Conservation (phyloP, 73 alveolate genomes). For the Paramecium sonneborni region DNA sequence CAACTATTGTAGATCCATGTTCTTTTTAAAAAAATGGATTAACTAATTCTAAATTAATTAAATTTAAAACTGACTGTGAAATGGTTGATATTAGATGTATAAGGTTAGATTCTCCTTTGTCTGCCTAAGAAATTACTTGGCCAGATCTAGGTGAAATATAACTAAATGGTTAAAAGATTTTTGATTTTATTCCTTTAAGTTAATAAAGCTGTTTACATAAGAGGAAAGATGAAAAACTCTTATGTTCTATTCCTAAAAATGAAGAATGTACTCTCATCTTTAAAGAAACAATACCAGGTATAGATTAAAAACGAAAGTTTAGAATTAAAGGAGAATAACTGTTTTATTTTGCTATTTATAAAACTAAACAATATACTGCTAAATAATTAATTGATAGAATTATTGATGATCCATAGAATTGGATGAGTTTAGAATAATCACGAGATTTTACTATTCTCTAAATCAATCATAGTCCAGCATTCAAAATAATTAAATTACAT, state of each 20-base stretch:
- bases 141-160: constrained; percentile 48
- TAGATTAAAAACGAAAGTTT: background rate
- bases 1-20: background rate
- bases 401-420: background rate
- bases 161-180: background rate
- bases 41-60: background rate
- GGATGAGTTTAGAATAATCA: constrained; percentile 47
- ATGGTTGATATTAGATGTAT: constrained; percentile 40
- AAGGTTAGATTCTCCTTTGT: background rate
- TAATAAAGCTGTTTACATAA: background rate
- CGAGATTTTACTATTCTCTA: background rate
- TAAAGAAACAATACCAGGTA: background rate
- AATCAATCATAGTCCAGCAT: background rate
- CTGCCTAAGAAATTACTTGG: constrained; percentile 41
- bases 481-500: background rate
- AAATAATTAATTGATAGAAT: background rate
- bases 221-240: constrained; percentile 33
- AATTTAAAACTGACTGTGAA: background rate
- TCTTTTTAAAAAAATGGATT: background rate
- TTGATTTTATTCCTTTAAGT: background rate
- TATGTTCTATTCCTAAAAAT: background rate
- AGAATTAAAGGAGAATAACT: background rate
- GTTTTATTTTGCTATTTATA: background rate
- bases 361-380: background rate
- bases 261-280: background rate